phyloP scores from a whole-genome alignment of 805 yeast genomes.

The Brettanomyces anomalus region DNA sequence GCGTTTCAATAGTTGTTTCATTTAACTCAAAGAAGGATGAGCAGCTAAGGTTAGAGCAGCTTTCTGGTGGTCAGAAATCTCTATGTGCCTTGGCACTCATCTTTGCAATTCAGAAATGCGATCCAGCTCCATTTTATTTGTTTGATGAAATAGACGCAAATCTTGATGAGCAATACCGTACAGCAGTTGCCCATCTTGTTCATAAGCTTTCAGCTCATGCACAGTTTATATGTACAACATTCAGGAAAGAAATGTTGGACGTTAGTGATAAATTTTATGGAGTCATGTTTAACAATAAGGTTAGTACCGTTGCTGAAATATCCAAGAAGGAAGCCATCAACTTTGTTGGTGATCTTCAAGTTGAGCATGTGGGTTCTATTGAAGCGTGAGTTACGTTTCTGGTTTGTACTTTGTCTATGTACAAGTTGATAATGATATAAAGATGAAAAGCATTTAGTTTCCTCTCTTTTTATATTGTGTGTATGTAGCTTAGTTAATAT shows the following conservation, averaged over 20 bases:
- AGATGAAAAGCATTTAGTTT: no score
- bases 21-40: conserved; percentile 82
- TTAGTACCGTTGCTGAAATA: conserved; percentile 69
- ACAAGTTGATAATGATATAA: no score
- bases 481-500: neutral
- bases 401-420: no score
- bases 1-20: conserved; percentile 81
- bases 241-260: conserved; percentile 84
- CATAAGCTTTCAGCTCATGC: conserved; percentile 56
- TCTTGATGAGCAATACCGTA: conserved; percentile 83
- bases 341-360: conserved; percentile 62
- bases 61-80: conserved; percentile 96
- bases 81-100: conserved; percentile 93
- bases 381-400: neutral
- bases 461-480: no score
- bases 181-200: conserved; percentile 75
- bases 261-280: conserved; percentile 85
- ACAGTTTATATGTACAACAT: conserved; percentile 94
- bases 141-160: conserved; percentile 98
- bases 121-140: conserved; percentile 94
- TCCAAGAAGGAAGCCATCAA: conserved; percentile 63
- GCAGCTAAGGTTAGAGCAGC: conserved; percentile 79
- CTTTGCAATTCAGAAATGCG: conserved; percentile 87
- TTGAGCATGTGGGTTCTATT: neutral
- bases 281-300: conserved; percentile 74